Evolutionary conservation across 352 stramenopile genomes (phyloP).

Genomic region (Globisporangium takayamanum): DNA sequence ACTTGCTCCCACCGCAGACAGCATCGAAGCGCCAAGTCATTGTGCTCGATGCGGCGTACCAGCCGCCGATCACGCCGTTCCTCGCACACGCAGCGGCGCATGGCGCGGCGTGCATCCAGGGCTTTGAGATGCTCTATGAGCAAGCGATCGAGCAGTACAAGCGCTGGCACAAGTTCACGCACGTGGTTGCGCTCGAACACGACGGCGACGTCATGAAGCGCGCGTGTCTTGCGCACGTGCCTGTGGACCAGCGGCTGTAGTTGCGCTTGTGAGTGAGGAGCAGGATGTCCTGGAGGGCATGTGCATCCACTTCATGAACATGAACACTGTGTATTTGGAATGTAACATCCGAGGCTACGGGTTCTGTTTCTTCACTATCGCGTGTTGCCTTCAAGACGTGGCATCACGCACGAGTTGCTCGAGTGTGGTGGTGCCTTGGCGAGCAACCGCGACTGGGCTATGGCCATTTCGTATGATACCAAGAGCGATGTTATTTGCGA

Average conservation of each 20-base stretch:
- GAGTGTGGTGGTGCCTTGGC: no score
- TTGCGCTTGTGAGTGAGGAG: not conserved
- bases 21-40: conserved; percentile 38
- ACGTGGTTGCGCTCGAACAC: conserved; percentile 31
- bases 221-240: conserved; percentile 50
- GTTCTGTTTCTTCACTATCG: no score
- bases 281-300: not conserved
- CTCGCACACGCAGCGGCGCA: conserved; percentile 81
- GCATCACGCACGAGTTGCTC: no score
- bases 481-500: no score
- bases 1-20: conserved; percentile 28
- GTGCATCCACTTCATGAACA: not conserved
- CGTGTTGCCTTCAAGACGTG: no score
- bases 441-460: no score
- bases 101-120: conserved; percentile 90
- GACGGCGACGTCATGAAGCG: conserved; percentile 52
- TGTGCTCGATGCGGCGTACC: conserved; percentile 98
- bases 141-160: conserved; percentile 96
- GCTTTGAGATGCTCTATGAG: conserved; percentile 98
- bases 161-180: conserved; percentile 83
- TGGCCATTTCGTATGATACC: no score
- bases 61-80: conserved; percentile 92
- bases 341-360: no score
- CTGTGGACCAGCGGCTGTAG: conserved; percentile 43
- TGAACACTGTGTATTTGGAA: not conserved